These are phyloP conservation scores for Phytophthora vignae DNA, from an alignment of 352 stramenopile genomes.

Conservation along the genomic window DNA sequence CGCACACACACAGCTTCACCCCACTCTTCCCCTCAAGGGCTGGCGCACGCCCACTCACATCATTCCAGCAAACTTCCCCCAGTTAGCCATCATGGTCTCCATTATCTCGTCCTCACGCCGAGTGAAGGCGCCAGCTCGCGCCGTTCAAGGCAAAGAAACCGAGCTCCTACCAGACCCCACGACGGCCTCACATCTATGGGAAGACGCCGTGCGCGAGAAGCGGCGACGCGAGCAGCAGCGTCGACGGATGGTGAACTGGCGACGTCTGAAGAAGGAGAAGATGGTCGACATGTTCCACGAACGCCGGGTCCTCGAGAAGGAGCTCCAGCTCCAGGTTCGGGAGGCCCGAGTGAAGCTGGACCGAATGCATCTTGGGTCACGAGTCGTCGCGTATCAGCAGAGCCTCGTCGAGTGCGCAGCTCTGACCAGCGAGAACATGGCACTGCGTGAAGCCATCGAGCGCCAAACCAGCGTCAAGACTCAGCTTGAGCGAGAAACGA, in stretches of 20 bases:
- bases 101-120: neutral
- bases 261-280: conserved; percentile 1
- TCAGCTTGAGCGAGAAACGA: neutral
- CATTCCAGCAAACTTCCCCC: neutral
- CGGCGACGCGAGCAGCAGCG: neutral
- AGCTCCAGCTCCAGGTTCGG: neutral
- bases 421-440: neutral
- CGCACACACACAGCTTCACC: too few species aligned
- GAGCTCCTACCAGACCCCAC: neutral
- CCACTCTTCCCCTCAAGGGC: too few species aligned
- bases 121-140: neutral
- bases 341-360: neutral
- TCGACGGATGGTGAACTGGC: conserved; percentile 1
- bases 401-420: neutral
- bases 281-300: neutral
- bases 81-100: neutral
- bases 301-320: conserved; percentile 2
- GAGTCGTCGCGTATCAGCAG: neutral
- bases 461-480: neutral
- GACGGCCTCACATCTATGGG: neutral
- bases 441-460: conserved; percentile 1
- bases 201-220: conserved; percentile 27
- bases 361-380: neutral
- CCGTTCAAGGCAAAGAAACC: neutral
- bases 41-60: neutral